Evolutionary conservation across 2,329 filamentous ascomycete genomes (phyloP).

Genomic region (Hypocrella siamensis): DNA sequence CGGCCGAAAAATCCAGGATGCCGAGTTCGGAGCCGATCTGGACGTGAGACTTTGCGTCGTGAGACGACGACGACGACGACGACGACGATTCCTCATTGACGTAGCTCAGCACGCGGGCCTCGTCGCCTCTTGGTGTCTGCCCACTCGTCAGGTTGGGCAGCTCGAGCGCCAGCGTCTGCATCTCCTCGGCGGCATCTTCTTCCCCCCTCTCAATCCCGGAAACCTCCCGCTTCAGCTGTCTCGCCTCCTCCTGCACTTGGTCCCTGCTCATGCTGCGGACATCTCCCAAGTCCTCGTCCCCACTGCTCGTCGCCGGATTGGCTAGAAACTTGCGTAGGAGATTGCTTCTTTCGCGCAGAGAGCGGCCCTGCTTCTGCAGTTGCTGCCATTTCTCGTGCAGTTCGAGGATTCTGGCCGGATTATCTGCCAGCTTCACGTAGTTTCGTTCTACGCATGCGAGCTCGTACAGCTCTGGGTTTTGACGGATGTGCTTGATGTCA

Average conservation of each 20-base stretch:
- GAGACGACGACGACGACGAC: slow-evolving; percentile 46
- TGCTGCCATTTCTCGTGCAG: slow-evolving; percentile 42
- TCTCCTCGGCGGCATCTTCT: slow-evolving; percentile 42
- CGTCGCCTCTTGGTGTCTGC: slow-evolving; percentile 55
- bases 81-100: slow-evolving; percentile 55
- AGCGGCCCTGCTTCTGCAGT: slow-evolving; percentile 44
- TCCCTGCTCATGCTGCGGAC: slow-evolving; percentile 25
- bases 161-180: slow-evolving; percentile 57
- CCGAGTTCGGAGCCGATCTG: slow-evolving; percentile 76
- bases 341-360: slow-evolving; percentile 52
- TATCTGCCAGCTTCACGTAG: slow-evolving; percentile 43
- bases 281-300: slow-evolving; percentile 23
- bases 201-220: slow-evolving; percentile 45
- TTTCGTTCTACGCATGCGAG: slow-evolving; percentile 77
- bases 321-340: slow-evolving; percentile 38
- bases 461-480: slow-evolving; percentile 66
- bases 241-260: slow-evolving; percentile 46
- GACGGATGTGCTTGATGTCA: slow-evolving; percentile 80
- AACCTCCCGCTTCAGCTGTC: slow-evolving; percentile 47
- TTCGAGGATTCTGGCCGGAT: slow-evolving; percentile 38
- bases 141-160: slow-evolving; percentile 76
- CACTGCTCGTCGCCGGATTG: slow-evolving; percentile 30
- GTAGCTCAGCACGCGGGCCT: slow-evolving; percentile 52
- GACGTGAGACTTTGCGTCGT: too few species aligned
- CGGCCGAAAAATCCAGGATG: slow-evolving; percentile 77